Conservation (phyloP, 2,329 filamentous ascomycete species). For the Claviceps pazoutovae region DNA sequence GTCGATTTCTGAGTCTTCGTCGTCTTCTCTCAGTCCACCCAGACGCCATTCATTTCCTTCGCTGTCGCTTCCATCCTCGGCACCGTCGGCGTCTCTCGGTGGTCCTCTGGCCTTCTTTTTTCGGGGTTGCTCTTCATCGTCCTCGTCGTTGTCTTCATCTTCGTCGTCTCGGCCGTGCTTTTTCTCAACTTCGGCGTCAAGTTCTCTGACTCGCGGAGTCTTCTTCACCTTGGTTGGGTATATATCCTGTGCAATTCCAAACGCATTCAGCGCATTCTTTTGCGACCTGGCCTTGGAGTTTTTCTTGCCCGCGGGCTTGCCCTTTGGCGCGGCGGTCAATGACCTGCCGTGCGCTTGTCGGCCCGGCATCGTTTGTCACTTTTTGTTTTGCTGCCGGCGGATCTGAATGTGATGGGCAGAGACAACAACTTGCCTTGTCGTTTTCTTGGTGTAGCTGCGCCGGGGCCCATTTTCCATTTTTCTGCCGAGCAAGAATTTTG, state of each 20-base stretch:
- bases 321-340: conserved; percentile 26
- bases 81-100: conserved; percentile 36
- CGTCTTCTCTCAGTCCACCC: conserved; percentile 42
- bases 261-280: conserved; percentile 41
- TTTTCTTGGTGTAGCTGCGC: background rate
- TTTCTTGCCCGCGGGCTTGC: conserved; percentile 23
- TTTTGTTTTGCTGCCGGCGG: conserved; percentile 6
- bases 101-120: conserved; percentile 29
- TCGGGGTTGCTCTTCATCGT: conserved; percentile 28
- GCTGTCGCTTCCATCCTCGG: conserved; percentile 68
- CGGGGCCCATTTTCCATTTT: conserved; percentile 8
- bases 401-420: background rate
- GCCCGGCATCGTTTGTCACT: conserved; percentile 32
- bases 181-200: conserved; percentile 32
- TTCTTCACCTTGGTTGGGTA: conserved; percentile 32
- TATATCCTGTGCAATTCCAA: conserved; percentile 41
- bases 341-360: conserved; percentile 44
- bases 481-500: conserved; percentile 19
- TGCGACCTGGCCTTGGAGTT: conserved; percentile 32
- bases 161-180: conserved; percentile 31
- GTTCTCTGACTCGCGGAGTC: conserved; percentile 36
- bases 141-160: conserved; percentile 32
- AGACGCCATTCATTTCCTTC: conserved; percentile 78
- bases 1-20: conserved; percentile 51
- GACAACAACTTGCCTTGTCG: background rate